A percentile compares a stretch with the other conserved stretches of the same genome.
Evolutionary conservation across 768 basidiomycete genomes (phyloP).

Genomic region (Hypholoma sublateritium): DNA sequence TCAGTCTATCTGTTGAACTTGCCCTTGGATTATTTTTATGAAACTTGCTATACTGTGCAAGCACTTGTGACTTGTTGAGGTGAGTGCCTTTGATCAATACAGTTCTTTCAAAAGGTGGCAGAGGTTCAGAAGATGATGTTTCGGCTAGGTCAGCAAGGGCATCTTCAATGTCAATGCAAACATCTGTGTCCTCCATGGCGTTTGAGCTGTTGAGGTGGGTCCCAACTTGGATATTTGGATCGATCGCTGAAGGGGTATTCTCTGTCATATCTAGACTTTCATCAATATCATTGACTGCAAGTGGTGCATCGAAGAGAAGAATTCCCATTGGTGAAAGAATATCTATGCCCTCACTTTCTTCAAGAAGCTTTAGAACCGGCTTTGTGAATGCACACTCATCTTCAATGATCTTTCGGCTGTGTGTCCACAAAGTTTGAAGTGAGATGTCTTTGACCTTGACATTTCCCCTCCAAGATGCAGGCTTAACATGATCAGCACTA

Average conservation of each 20-base stretch:
- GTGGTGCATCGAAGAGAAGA: constrained; percentile 13
- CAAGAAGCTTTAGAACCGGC: constrained; percentile 3
- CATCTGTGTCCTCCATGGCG: not conserved
- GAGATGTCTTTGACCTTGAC: constrained; percentile 22
- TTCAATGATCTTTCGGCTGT: constrained; percentile 20
- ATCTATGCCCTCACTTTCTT: not conserved
- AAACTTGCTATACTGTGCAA: constrained; percentile 13
- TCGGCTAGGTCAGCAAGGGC: not conserved
- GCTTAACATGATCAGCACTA: constrained; percentile 32
- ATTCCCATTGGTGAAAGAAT: constrained; percentile 18
- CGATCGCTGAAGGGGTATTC: not conserved
- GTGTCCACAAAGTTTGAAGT: constrained; percentile 30
- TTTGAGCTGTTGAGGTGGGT: not conserved
- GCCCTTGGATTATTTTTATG: constrained; percentile 7
- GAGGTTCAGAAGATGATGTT: not conserved
- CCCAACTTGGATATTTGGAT: constrained; percentile 5
- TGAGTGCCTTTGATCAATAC: not conserved
- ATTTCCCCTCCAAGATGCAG: constrained; percentile 33
- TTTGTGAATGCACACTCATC: constrained; percentile 5
- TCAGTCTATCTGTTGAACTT: constrained; percentile 18
- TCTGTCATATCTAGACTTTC: constrained; percentile 9
- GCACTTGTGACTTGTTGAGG: constrained; percentile 8
- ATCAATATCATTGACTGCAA: constrained; percentile 18
- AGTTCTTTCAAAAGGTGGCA: not conserved
- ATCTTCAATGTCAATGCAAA: constrained; percentile 15